Conservation (phyloP, 2,329 filamentous ascomycete genomes). For the Cryphonectria naterciae region DNA sequence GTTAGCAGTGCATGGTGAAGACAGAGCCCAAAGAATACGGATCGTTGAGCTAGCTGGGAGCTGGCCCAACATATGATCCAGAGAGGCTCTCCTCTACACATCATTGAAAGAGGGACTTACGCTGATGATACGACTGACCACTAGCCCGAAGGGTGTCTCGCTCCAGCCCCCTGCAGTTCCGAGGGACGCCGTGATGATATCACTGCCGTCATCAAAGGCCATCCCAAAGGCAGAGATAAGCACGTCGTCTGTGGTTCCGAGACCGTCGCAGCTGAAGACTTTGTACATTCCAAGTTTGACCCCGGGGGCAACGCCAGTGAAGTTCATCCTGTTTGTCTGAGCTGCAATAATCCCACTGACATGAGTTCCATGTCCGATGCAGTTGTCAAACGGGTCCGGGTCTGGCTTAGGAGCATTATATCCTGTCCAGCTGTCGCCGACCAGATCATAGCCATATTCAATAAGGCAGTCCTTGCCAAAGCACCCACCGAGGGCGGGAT, state of each 20-base stretch:
- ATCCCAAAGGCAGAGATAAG: slow-evolving; percentile 47
- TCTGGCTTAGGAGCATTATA: slow-evolving; percentile 40
- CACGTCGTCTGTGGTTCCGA: slow-evolving; percentile 41
- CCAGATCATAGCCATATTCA: slow-evolving; percentile 51
- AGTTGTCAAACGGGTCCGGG: slow-evolving; percentile 44
- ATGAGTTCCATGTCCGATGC: slow-evolving; percentile 49
- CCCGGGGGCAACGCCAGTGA: slow-evolving; percentile 47
- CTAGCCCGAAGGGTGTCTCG: slow-evolving; percentile 34
- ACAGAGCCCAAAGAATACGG: no score
- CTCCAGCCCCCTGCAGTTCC: slow-evolving; percentile 37
- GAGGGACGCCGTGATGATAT: slow-evolving; percentile 40
- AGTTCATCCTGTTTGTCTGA: slow-evolving; percentile 42
- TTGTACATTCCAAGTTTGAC: slow-evolving; percentile 47
- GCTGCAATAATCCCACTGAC: slow-evolving; percentile 52
- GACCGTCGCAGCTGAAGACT: slow-evolving; percentile 40
- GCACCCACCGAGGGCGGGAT: slow-evolving; percentile 56
- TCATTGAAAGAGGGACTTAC: neutral
- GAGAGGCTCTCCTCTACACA: neutral
- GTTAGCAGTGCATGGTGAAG: neutral
- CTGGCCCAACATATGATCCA: neutral
- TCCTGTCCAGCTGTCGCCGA: slow-evolving; percentile 42
- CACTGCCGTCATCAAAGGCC: slow-evolving; percentile 46
- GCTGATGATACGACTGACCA: slow-evolving; percentile 36
- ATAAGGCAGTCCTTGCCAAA: slow-evolving; percentile 55
- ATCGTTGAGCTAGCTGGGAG: neutral